Evolutionary conservation across 2,329 filamentous ascomycete species (phyloP), one percentile per base, ranked within the genome.

Genomic region (Cladosporium austrohemisphaericum): DNA sequence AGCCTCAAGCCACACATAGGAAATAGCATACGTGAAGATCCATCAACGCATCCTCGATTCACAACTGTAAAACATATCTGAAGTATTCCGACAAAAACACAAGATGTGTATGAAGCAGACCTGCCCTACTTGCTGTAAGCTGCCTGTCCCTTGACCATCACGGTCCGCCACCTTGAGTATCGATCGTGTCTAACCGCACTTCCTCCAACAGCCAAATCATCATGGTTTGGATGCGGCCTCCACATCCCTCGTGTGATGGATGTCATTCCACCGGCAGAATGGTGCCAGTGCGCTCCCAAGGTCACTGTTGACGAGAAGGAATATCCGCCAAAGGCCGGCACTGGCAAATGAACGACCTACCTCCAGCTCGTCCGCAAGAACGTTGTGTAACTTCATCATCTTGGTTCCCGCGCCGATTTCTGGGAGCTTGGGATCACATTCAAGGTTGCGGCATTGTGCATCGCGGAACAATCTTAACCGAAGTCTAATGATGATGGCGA

Each of bases 171-270:
- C 5, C 23, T 26, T 10, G n/a, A 43, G n/a, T 10, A 28, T 3
- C n/a, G n/a, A n/a, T 13, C 25, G 32, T 35, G 13, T 16, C 36
- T 35, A 29, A 41, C 32, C 4, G 2, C 5, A 35, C 13, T 16
- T 11, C 10, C 41, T 29, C 6, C n/a, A n/a, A 64, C 22, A 58
- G 56, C 37, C 41, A 55, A 57, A 36, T 41, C 47, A 33, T 53
- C 54, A 4, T 59, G 55, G 55, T 56, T 51, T 28, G 55, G 57
- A 26, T 59, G 56, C 31, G 56, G 56, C 52, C 71, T 59, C 48
- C 83, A 86, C 66, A 73, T 86, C 56, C 70, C 78, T 9, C 65
- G 65, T n/a, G 81, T 86, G 56, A 77, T 86, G 71, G 76, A 81
- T 61, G 60, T 63, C 25, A 63, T 85, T 31, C 74, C 80, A 3